Base-by-base conservation (phyloP, 2,329 filamentous ascomycete species). In the Lizonia empirigonia region DNA sequence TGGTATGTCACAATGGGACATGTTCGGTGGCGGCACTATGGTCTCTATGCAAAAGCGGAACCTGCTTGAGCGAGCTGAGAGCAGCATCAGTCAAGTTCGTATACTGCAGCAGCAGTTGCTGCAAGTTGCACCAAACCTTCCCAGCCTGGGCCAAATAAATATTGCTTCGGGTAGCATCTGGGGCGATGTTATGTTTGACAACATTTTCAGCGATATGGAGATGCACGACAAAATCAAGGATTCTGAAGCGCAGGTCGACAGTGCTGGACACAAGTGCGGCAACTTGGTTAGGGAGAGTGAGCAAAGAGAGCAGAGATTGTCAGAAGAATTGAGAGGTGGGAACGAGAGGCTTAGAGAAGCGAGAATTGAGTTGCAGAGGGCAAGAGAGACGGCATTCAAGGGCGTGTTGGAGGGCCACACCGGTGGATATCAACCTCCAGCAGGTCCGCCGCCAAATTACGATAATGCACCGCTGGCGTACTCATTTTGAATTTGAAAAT, bases 161-260 rank as follows among this genome's bases (percentile, higher is more conserved):
- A 77, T 83, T 37, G 75, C 77, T 0, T 72, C 77, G 32, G 78
- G 78, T 0, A 74, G 67, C 45, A 71, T 81, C 12, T 74, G 82
- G 64, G 72, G 71, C 7, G 80, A 83, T 52, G 72, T 83, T 2
- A 71, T 83, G n/a, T 82, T 83, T 57, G 79, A 83, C 59, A 82
- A 82, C 40, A 76, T 82, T 50, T 80, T 81, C 59, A 76, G 74
- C 7, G 80, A 83, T 50, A 76, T 79, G 71, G 73, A 74, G 2
- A 81, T 82, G 64, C 79, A 80, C 53, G 73, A 80, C 10, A 76
- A 81, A 64, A 79, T 85, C 52, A 77, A 80, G 59, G 63, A 71
- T 13, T 78, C 75, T 3, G 68, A 72, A 32, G 45, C 44, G 20
- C 71, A 78, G 44, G 50, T 70, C 7, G 50, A 64, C 12, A 41